Base-by-base conservation (phyloP, 495 filamentous ascomycete genomes). In the Arthonia radiata region DNA sequence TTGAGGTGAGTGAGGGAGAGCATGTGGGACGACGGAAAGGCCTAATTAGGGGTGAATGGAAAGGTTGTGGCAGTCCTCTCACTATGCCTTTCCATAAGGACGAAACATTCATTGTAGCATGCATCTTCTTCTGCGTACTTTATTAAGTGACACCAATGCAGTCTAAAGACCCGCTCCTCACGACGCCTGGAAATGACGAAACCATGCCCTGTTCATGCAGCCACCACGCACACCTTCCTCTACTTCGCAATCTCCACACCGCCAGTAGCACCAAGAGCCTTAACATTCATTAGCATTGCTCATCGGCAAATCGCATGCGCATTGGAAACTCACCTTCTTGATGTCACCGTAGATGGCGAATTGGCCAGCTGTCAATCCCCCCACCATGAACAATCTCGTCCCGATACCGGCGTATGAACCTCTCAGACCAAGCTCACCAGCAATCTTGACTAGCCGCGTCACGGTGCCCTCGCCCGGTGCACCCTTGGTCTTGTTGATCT, bases 401-500 rank as follows among this genome's bases (percentile, higher is more conserved):
- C 81, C 81, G 45, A 97, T 79, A 66, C 86, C 86, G 37, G 62
- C 61, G 58, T 76, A 97, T 21, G 66, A 75, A 47, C 86, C 86
- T 35, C 64, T 64, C 40, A 97, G 40, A 44, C 86, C 86, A 40
- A 97, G 74, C 57, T 97, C 86, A 52, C 74, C 76, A 37, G 54
- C 80, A 48, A 94, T 94, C 72, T 93, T 93, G 60, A 92, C 64
- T 35, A 97, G 59, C 52, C 86, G 77, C 53, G 55, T 62, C 37
- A 68, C 72, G 44, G 81, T 97, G 48, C 83, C 69, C 65, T 97
- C 83, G 55, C 86, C 86, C 31, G 86, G 86, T 25, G 70, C 58
- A 52, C 86, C 86, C 57, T 77, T 79, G 54, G 80, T 90, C 79
- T 97, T 97, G 77, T 97, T 97, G 67, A 97, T 97, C 70, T 94